These are phyloP conservation scores for Zygosaccharomyces sapae DNA, from an alignment of 1,139 yeast species.

Conservation along the genomic window DNA sequence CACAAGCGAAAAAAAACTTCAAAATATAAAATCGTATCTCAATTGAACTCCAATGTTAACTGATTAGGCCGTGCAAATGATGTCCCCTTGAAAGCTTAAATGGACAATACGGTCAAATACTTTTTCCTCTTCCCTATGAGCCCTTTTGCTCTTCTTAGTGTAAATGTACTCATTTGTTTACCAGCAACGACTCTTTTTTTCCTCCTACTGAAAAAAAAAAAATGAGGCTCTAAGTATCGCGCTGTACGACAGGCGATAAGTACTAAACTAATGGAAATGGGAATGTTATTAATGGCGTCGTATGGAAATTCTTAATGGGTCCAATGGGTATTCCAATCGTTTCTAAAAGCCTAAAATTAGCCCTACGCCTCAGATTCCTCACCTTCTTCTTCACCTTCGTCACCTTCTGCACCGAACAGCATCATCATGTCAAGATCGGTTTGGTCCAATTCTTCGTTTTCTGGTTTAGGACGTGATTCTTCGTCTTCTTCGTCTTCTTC, in stretches of 20 bases:
- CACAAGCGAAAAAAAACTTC: not conserved
- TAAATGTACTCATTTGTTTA: conserved; percentile 3
- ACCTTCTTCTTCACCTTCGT: conserved; percentile 18
- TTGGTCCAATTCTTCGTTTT: conserved; percentile 29
- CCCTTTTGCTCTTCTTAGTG: conserved; percentile 4
- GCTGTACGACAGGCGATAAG: not conserved
- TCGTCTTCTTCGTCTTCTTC: conserved; percentile 32
- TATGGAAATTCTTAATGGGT: not conserved
- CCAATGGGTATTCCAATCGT: not conserved
- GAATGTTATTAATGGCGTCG: not conserved
- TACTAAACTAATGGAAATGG: not conserved
- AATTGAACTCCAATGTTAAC: not conserved
- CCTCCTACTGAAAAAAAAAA: conserved; percentile 1
- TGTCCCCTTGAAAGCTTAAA: not conserved
- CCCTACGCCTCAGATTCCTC: not conserved
- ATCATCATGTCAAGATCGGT: conserved; percentile 38
- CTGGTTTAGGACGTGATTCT: conserved; percentile 15
- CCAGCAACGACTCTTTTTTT: not conserved
- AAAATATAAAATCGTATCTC: not conserved
- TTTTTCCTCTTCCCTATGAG: not conserved
- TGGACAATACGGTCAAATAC: not conserved
- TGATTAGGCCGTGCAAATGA: not conserved
- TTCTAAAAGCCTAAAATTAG: not conserved
- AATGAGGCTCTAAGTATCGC: not conserved
- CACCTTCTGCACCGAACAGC: conserved; percentile 37